A percentile compares a stretch with the other conserved stretches of the same genome.
Evolutionary conservation across 768 basidiomycete genomes (phyloP).

Genomic region (Lactarius indigo): DNA sequence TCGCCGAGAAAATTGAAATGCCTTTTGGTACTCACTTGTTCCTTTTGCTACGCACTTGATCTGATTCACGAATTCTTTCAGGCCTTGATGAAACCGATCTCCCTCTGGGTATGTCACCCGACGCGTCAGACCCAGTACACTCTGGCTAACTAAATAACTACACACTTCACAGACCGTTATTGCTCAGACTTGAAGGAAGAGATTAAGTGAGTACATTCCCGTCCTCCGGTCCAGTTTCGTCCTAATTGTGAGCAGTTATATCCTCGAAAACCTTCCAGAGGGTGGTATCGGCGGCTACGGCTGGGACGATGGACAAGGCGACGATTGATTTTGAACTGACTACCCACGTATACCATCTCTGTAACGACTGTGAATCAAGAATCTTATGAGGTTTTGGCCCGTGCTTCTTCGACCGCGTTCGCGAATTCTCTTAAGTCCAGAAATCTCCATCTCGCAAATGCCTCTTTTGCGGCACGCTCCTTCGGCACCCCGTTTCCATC

Average conservation of each 20-base stretch:
- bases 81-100: conserved; percentile 57
- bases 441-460: conserved; percentile 36
- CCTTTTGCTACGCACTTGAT: not conserved
- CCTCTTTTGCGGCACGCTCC: conserved; percentile 29
- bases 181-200: conserved; percentile 86
- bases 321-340: conserved; percentile 49
- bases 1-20: conserved; percentile 93
- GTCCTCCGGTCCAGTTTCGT: not conserved
- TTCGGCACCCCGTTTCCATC: conserved; percentile 39
- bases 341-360: conserved; percentile 1
- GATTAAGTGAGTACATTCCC: conserved; percentile 54
- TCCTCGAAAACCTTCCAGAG: conserved; percentile 67
- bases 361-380: not conserved
- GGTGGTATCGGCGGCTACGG: conserved; percentile 68
- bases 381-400: not conserved
- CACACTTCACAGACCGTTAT: conserved; percentile 61
- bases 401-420: conserved; percentile 48
- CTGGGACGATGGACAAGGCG: conserved; percentile 80
- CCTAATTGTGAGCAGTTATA: conserved; percentile 45
- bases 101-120: conserved; percentile 57
- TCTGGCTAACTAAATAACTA: conserved; percentile 5
- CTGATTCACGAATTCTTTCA: conserved; percentile 1
- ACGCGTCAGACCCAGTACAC: not conserved
- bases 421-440: conserved; percentile 59
- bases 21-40: conserved; percentile 66